Evolutionary conservation across 2,329 filamentous ascomycete genomes (phyloP).

Genomic region (Daldinia sp.): DNA sequence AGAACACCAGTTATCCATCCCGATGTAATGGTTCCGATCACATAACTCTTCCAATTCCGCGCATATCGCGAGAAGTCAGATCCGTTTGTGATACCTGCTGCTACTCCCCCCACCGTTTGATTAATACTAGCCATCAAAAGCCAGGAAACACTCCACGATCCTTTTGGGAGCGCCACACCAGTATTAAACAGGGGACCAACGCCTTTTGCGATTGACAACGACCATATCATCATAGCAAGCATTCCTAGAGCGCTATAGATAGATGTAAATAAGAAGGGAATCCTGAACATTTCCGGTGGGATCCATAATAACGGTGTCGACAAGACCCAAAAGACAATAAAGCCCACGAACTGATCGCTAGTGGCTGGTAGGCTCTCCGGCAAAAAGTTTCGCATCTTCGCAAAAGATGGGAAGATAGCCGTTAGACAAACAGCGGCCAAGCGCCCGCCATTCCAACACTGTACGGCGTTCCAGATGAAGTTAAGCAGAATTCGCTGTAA

Average conservation of each 20-base stretch:
- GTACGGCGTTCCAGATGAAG: conserved; percentile 59
- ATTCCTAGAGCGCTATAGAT: conserved; percentile 56
- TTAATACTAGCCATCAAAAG: conserved; percentile 56
- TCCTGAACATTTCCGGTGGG: conserved; percentile 58
- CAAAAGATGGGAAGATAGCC: conserved; percentile 56
- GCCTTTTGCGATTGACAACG: conserved; percentile 53
- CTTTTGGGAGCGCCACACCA: conserved; percentile 48
- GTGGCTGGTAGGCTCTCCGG: conserved; percentile 50
- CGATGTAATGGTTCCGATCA: conserved; percentile 52
- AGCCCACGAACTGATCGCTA: conserved; percentile 57
- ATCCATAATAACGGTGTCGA: conserved; percentile 59
- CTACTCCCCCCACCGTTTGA: conserved; percentile 51
- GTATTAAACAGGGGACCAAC: conserved; percentile 54
- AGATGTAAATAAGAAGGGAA: conserved; percentile 55
- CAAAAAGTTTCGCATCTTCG: conserved; percentile 55
- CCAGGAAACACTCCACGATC: conserved; percentile 53
- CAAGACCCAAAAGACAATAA: conserved; percentile 60
- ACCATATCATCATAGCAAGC: conserved; percentile 59
- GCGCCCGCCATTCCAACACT: conserved; percentile 52
- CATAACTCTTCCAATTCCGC: conserved; percentile 46
- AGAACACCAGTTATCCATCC: conserved; percentile 52
- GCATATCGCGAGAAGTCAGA: conserved; percentile 57
- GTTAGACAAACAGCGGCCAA: conserved; percentile 51
- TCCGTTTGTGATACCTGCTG: conserved; percentile 48
- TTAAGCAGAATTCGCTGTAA: conserved; percentile 57